Conservation (phyloP, 176 grass and related monocot genomes). For the Ensete glaucum region DNA sequence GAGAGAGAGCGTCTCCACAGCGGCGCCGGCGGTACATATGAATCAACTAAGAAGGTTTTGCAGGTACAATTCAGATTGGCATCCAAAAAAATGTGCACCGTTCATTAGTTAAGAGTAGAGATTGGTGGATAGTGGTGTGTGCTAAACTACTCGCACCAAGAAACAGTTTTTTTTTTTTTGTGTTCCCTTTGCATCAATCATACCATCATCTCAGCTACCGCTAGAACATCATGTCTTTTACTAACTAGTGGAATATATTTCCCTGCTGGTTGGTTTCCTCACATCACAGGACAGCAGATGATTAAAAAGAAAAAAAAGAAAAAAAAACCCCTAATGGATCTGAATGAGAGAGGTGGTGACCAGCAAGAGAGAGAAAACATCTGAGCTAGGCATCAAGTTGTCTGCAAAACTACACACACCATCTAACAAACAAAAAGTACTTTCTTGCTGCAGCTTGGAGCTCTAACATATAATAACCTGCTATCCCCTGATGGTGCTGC, state of each 20-base stretch:
- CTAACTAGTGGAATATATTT: background rate
- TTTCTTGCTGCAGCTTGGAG: background rate
- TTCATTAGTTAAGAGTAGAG: too few relatives aligned
- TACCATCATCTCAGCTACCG: background rate
- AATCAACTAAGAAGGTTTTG: too few relatives aligned
- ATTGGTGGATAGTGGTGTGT: background rate
- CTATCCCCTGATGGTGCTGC: background rate
- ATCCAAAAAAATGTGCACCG: too few relatives aligned
- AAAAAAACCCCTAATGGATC: background rate
- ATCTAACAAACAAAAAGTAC: too few relatives aligned
- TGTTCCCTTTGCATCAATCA: background rate
- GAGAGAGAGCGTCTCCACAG: too few relatives aligned
- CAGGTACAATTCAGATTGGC: too few relatives aligned
- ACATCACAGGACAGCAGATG: background rate
- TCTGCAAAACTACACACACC: background rate
- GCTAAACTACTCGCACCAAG: background rate
- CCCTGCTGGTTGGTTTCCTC: background rate
- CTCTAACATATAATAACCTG: too few relatives aligned
- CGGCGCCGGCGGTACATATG: too few relatives aligned
- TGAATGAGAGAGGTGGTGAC: background rate
- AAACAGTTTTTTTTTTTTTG: background rate
- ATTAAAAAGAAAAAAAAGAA: background rate
- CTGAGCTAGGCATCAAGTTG: background rate
- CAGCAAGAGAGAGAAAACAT: background rate
- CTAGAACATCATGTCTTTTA: background rate